Evolutionary conservation across 2,329 filamentous ascomycete genomes (phyloP).

Genomic region (Aspergillus fischeri): DNA sequence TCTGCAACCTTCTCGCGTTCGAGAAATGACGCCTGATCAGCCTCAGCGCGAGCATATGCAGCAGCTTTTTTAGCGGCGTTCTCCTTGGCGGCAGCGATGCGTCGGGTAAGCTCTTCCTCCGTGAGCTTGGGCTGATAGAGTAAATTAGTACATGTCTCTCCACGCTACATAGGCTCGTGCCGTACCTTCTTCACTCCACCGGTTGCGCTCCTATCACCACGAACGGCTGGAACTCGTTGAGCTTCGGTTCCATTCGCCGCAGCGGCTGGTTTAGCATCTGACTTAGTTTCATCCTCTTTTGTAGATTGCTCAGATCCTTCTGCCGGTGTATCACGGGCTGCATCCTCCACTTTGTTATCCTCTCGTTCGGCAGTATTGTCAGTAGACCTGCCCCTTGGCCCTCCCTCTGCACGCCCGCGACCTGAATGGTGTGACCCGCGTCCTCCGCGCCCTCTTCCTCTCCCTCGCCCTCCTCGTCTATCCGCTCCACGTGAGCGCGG

Average conservation of each 20-base stretch:
- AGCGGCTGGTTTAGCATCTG: constrained; percentile 10
- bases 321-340: constrained; percentile 9
- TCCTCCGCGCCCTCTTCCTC: constrained; percentile 26
- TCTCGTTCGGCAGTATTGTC: constrained; percentile 12
- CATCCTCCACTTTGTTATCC: constrained; percentile 13
- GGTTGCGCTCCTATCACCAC: constrained; percentile 52
- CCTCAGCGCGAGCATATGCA: constrained; percentile 62
- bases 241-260: constrained; percentile 18
- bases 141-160: constrained; percentile 21
- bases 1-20: constrained; percentile 59
- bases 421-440: constrained; percentile 19
- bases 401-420: constrained; percentile 16
- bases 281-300: constrained; percentile 14
- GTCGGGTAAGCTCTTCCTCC: constrained; percentile 59
- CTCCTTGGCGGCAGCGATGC: constrained; percentile 58
- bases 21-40: constrained; percentile 62
- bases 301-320: constrained; percentile 8
- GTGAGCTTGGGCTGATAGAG: constrained; percentile 55
- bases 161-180: neutral
- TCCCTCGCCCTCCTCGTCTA: constrained; percentile 28
- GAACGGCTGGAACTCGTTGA: constrained; percentile 44
- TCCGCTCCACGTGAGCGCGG: constrained; percentile 28
- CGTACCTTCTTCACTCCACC: constrained; percentile 48
- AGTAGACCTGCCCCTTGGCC: constrained; percentile 12
- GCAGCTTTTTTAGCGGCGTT: constrained; percentile 58